Conservation (phyloP, 2,329 filamentous ascomycete species). For the Teratosphaeria zuluensis region DNA sequence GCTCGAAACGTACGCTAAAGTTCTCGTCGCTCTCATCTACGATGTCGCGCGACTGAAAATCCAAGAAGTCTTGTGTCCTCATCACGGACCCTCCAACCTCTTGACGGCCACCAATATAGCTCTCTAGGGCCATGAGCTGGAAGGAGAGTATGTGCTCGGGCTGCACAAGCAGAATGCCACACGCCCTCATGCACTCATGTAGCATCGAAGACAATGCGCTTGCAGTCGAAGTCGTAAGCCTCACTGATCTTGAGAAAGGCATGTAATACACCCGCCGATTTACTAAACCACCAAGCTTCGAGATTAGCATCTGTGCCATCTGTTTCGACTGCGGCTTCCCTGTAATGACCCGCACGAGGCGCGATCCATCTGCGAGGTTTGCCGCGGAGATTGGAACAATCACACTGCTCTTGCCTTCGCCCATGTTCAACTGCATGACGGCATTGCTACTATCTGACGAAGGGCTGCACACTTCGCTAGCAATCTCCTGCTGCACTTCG, state of each 20-base stretch:
- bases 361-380: slow-evolving; percentile 27
- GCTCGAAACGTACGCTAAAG: slow-evolving; percentile 32
- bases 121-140: slow-evolving; percentile 51
- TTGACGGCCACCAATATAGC: slow-evolving; percentile 39
- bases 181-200: slow-evolving; percentile 29
- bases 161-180: slow-evolving; percentile 49
- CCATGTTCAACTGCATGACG: slow-evolving; percentile 62
- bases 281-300: slow-evolving; percentile 46
- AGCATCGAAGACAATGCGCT: slow-evolving; percentile 31
- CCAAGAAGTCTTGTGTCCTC: slow-evolving; percentile 41
- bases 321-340: slow-evolving; percentile 48
- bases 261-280: slow-evolving; percentile 46
- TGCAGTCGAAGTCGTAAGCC: slow-evolving; percentile 24
- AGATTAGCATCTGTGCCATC: slow-evolving; percentile 47
- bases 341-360: slow-evolving; percentile 46
- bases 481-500: slow-evolving; percentile 52
- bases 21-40: slow-evolving; percentile 51
- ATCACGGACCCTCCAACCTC: slow-evolving; percentile 41
- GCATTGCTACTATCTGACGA: slow-evolving; percentile 35
- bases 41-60: slow-evolving; percentile 46
- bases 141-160: slow-evolving; percentile 59
- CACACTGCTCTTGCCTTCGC: slow-evolving; percentile 59
- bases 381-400: slow-evolving; percentile 57
- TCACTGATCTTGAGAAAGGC: slow-evolving; percentile 47
- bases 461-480: slow-evolving; percentile 49